phyloP scores from a whole-genome alignment of 768 basidiomycete genomes.

The Boletus subcaerulescens region DNA sequence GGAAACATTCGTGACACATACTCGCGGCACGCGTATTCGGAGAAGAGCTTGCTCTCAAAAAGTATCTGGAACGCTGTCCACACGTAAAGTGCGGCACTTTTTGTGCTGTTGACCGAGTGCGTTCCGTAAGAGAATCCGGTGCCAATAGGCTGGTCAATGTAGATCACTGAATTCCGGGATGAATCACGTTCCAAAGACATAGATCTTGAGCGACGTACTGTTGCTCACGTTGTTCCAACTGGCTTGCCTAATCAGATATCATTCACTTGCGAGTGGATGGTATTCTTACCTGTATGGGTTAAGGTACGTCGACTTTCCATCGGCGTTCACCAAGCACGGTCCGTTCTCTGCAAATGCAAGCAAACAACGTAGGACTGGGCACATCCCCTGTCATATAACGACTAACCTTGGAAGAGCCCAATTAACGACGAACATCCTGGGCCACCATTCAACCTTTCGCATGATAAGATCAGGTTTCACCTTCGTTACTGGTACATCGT shows the following conservation, averaged over 20 bases:
- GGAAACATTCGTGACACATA: conserved; percentile 24
- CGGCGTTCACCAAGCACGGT: conserved; percentile 59
- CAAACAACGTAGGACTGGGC: neutral
- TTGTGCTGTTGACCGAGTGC: conserved; percentile 49
- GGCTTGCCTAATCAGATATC: neutral
- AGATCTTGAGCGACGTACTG: conserved; percentile 36
- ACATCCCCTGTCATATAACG: neutral
- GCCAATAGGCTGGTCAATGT: conserved; percentile 68
- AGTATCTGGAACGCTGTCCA: conserved; percentile 65
- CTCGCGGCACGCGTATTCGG: conserved; percentile 53
- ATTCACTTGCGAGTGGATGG: neutral
- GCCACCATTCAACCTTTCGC: conserved; percentile 53
- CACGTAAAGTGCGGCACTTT: conserved; percentile 52
- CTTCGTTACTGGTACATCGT: neutral
- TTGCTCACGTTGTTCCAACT: conserved; percentile 73
- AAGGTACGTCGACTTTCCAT: conserved; percentile 47
- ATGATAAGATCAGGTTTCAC: neutral
- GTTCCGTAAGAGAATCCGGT: conserved; percentile 62
- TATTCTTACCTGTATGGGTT: conserved; percentile 56
- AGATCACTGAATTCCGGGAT: conserved; percentile 48
- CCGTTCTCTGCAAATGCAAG: conserved; percentile 50
- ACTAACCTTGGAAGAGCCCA: conserved; percentile 58
- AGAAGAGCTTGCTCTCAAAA: conserved; percentile 53
- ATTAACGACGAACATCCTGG: conserved; percentile 65
- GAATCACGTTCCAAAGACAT: neutral